Base-by-base conservation (phyloP, 169 alveolate genomes). In the Theileria parva region DNA sequence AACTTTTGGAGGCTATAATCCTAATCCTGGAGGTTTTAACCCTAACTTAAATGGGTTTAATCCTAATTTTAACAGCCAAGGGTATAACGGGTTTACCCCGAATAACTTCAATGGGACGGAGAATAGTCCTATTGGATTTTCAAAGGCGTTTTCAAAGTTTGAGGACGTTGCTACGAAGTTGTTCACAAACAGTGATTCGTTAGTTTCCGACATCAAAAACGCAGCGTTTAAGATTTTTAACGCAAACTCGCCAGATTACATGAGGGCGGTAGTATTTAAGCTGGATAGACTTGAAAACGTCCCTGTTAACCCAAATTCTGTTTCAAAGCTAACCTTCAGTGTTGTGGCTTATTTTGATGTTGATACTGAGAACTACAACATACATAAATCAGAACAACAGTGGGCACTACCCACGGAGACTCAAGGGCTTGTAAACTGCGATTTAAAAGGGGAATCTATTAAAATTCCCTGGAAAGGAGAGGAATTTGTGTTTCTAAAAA, bases 401-500 rank as follows among this genome's bases (percentile, higher is more conserved):
- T 80, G 68, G 70, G 89, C 91, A 21, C 57, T 76, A 17, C 77
- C 77, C 66, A 79, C 76, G 25, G 85, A 80, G 7, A 83, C 70
- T 0, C 66, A 50, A 17, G 65, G 81, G 25, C 60, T 80, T 55
- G 93, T 78, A 21, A 51, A 83, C 74, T 90, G 94, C 70, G 93
- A 90, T 55, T 74, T 90, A 28, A 83, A 75, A 28, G 81, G 90
- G 37, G 94, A 90, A 55, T 80, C 86, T 17, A 76, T 90, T 28
- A 87, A 77, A 74, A 75, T 90, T 23, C 94, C 94, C 23, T 84
- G 87, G 79, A 80, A 80, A 65, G 89, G 89, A 37, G 92, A 87
- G 74, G 86, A 74, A 44, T 90, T 73, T 75, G 87, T 90, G 50
- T 87, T 63, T 70, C 71, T 87, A 78, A 90, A 90, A 76, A 86